Base-by-base conservation (phyloP, 352 stramenopile genomes). In the Porosira glacialis region DNA sequence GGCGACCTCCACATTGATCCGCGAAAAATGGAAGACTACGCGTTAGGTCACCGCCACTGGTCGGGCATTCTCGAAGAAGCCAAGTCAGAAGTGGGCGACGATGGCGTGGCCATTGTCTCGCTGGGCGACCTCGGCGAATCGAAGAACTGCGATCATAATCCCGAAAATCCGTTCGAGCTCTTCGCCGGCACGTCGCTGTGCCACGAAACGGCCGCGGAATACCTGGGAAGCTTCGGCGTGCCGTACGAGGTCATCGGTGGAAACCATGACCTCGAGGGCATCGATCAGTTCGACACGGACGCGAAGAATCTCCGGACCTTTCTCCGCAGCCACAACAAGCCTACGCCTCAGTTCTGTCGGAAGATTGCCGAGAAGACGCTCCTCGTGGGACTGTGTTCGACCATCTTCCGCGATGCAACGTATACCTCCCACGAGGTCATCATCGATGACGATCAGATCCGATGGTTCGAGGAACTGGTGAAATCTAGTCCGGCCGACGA, bases 251-350 rank as follows among this genome's bases (percentile, higher is more conserved):
- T 89, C 22, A 64, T 89, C 2, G 60, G 76, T 19, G 78, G 82
- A 1, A 90, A 91, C 59, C 86, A 91, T 53, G 89, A 94, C 70
- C 63, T 94, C 8, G 89, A 94, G 78, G 89, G 87, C 38, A 66
- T 94, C n/a, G 86, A 90, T 56, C 87, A 94, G 64, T 94, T 94
- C 47, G 36, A 70, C 10, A 93, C 87, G 8, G 89, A 94, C 58
- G 36, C 62, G 21, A 86, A 83, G 56, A 94, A 94, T 53, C 63
- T 94, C 1, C 57, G 82, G 55, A 77, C 78, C 3, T 93, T 83
- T 30, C 59, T 90, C 31, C 35, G 62, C 2, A 24, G 15, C 2
- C 72, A 85, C 51, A 64, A 74, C 21, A 88, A 89, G 53, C 52
- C 66, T 27, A 86, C 71, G 2, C 82, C 89, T 0, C 56, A 92